A percentile compares a stretch with the other conserved stretches of the same genome.
Evolutionary conservation across 164 flowering plant genomes (phyloP).

Genomic region (Paratinospora sagittata): DNA sequence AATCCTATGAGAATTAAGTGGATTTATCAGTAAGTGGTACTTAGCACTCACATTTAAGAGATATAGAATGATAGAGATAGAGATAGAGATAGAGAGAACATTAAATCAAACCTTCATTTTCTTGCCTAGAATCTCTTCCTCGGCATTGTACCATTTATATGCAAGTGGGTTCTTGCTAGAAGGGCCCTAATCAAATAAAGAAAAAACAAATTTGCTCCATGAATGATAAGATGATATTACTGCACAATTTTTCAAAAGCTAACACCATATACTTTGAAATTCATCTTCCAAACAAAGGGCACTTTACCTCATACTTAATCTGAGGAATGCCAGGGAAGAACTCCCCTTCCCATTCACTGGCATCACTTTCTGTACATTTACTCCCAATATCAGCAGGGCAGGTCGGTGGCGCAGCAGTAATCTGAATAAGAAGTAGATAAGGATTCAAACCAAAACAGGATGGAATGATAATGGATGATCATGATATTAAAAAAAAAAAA

Average conservation of each 20-base stretch:
- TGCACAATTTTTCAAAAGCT: not conserved
- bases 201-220: not conserved
- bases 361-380: conserved; percentile 32
- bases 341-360: conserved; percentile 87
- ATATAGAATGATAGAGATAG: too few relatives aligned
- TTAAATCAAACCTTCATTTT: conserved; percentile 73
- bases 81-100: not conserved
- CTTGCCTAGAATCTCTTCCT: conserved; percentile 91
- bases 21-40: conserved; percentile 3
- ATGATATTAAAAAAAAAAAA: not conserved
- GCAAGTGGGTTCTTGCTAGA: conserved; percentile 77
- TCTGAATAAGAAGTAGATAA: conserved; percentile 24
- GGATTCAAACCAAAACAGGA: not conserved
- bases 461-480: not conserved
- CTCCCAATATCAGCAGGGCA: conserved; percentile 65
- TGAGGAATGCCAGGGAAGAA: conserved; percentile 85
- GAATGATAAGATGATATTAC: not conserved
- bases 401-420: conserved; percentile 52
- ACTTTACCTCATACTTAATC: conserved; percentile 82
- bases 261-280: not conserved
- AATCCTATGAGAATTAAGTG: conserved; percentile 45
- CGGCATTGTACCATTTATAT: conserved; percentile 84
- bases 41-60: too few relatives aligned
- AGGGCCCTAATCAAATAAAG: conserved; percentile 63
- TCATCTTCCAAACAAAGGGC: not conserved